Evolutionary conservation across 2,329 filamentous ascomycete species (phyloP).

Genomic region (Leptographium radiaticola): DNA sequence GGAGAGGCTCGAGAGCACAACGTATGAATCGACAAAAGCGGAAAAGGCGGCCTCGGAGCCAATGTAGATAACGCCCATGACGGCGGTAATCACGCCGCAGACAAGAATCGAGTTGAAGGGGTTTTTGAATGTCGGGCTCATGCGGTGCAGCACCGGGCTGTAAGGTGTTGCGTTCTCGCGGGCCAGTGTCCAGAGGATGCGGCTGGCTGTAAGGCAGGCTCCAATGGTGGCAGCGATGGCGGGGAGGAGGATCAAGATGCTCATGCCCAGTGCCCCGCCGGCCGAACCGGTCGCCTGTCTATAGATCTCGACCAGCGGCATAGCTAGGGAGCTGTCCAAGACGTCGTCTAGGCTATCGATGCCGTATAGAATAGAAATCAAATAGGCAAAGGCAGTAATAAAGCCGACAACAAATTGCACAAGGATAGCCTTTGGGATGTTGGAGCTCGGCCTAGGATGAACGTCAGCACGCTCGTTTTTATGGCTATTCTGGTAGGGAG

Average conservation of each 20-base stretch:
- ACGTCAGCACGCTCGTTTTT: not conserved
- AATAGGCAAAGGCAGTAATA: not conserved
- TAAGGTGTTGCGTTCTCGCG: constrained; percentile 49
- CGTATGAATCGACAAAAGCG: not conserved
- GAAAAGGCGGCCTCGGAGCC: constrained; percentile 37
- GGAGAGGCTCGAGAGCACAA: not conserved
- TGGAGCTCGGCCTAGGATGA: not conserved
- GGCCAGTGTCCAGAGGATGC: constrained; percentile 36
- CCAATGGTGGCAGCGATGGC: not conserved
- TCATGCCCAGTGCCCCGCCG: not conserved
- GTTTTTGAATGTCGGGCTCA: constrained; percentile 40
- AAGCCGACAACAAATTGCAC: not conserved
- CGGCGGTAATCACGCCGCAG: constrained; percentile 35
- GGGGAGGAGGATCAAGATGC: constrained; percentile 8
- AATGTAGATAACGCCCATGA: constrained; percentile 41
- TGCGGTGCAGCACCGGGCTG: constrained; percentile 32
- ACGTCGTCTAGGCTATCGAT: not conserved
- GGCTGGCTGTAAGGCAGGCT: not conserved
- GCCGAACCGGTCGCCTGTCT: not conserved
- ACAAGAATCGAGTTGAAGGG: constrained; percentile 45
- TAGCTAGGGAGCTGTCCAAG: not conserved
- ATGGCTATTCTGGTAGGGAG: not conserved
- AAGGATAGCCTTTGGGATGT: not conserved
- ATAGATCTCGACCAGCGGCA: not conserved
- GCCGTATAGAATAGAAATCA: not conserved